These are phyloP conservation scores for Canavalia gladiata DNA, from an alignment of 306 rosid species.

Conservation along the genomic window DNA sequence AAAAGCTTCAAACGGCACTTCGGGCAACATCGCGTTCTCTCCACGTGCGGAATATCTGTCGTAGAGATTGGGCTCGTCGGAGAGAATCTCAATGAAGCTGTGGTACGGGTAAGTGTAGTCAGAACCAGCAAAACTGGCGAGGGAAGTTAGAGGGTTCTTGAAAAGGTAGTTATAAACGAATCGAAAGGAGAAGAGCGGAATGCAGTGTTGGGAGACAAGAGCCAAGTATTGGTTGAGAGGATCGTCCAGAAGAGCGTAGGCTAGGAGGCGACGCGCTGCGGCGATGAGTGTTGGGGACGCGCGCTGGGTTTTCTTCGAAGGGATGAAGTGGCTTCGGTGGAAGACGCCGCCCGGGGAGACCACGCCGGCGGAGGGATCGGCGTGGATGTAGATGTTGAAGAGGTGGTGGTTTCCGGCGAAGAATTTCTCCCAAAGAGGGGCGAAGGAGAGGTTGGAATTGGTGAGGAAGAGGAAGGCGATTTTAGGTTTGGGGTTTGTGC, in stretches of 20 bases:
- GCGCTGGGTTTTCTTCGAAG: slow-evolving; percentile 59
- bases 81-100: slow-evolving; percentile 71
- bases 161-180: slow-evolving; percentile 58
- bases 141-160: not conserved
- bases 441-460: slow-evolving; percentile 65
- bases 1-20: slow-evolving; percentile 60
- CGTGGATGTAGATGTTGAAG: slow-evolving; percentile 75
- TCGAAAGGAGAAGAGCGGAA: slow-evolving; percentile 65
- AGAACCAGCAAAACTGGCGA: not conserved
- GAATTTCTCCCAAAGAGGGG: slow-evolving; percentile 71
- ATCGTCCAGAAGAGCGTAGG: slow-evolving; percentile 64
- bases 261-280: slow-evolving; percentile 68
- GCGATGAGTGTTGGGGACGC: slow-evolving; percentile 66
- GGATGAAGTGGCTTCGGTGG: slow-evolving; percentile 54
- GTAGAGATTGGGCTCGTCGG: slow-evolving; percentile 60
- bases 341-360: slow-evolving; percentile 62
- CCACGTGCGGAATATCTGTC: slow-evolving; percentile 67
- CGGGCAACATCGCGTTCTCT: slow-evolving; percentile 60
- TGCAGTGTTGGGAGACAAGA: slow-evolving; percentile 65
- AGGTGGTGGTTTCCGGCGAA: slow-evolving; percentile 53
- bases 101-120: not conserved
- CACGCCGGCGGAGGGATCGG: slow-evolving; percentile 61
- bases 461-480: slow-evolving; percentile 83
- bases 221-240: slow-evolving; percentile 64
- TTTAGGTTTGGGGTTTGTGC: slow-evolving; percentile 60